Evolutionary conservation across 345 rosid genomes (phyloP), one percentile per base, ranked within the genome.

Genomic region (Euclidium syriacum): DNA sequence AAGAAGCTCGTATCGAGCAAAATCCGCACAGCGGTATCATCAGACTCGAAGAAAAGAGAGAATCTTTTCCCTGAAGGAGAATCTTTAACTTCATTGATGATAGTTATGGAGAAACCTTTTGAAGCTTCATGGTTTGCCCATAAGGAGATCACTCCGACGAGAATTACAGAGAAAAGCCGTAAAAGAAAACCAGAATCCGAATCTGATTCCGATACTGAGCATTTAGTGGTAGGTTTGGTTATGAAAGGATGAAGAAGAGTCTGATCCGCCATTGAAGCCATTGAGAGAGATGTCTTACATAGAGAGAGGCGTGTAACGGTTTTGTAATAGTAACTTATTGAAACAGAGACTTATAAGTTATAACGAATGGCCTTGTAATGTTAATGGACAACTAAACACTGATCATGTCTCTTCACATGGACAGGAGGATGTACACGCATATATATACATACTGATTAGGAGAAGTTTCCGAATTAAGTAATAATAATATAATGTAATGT

Each of bases 41-140:
- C 82, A 29, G 83, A 78, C 10, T 75, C 58, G 64, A 75, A 85
- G 29, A 77, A 67, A 48, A 88, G 81, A 6, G 33, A 4, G 64
- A 88, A 85, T 25, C 52, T 79, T 29, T 58, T 58, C 1, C 78
- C 81, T 0, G 80, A 54, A 4, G 66, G 70, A 11, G 79, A 27
- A 39, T 73, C 79, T 20, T 48, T 67, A 53, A 51, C 68, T 2
- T 80, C 79, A 18, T 79, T 83, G 74, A 75, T 32, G 33, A 81
- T 73, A 3, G 54, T 67, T 43, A 81, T 36, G 3, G 60, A 68
- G 62, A 85, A 81, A 16, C 79, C 83, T 75, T 77, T 78, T 12
- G 88, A 78, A 3, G 83, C 78, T 70, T 81, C 87, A 4, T 52
- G 64, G 64, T 75, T 78, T 52, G 88, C 88, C 85, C 81, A 87